Conservation (phyloP, 2,329 filamentous ascomycete species). For the Neopestalotiopsis rosae region DNA sequence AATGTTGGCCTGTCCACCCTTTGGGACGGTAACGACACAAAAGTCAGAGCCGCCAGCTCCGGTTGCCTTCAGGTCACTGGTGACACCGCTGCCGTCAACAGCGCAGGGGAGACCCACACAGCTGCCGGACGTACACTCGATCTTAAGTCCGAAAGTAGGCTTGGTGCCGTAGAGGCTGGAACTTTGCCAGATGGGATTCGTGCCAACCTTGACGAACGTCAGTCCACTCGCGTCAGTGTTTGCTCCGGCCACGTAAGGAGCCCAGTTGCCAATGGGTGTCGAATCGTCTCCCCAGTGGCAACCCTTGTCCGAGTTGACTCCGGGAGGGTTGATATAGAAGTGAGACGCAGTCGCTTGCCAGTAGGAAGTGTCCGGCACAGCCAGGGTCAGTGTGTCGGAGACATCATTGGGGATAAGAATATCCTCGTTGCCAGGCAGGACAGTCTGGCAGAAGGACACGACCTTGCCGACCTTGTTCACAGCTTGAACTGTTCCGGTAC, state of each 20-base stretch:
- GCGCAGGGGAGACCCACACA: conserved; percentile 79
- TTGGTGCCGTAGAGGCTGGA: conserved; percentile 58
- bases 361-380: conserved; percentile 73
- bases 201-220: conserved; percentile 77
- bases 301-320: conserved; percentile 60
- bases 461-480: conserved; percentile 67
- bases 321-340: conserved; percentile 81
- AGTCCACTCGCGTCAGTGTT: conserved; percentile 69
- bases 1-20: conserved; percentile 70
- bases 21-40: conserved; percentile 77
- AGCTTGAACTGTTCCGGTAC: conserved; percentile 68
- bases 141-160: conserved; percentile 71
- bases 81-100: conserved; percentile 70
- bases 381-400: conserved; percentile 59
- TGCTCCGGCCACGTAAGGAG: conserved; percentile 76
- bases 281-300: conserved; percentile 74
- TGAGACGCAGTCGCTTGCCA: conserved; percentile 78
- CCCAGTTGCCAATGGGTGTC: conserved; percentile 73
- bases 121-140: conserved; percentile 68
- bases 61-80: conserved; percentile 54
- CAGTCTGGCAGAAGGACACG: conserved; percentile 80
- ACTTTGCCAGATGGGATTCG: conserved; percentile 76
- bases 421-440: conserved; percentile 78
- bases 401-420: conserved; percentile 84
- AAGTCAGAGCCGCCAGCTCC: conserved; percentile 74